Percentiles rank a stretch among this genome's conserved stretches.
These are phyloP conservation scores for Wickerhamiella qilinensis DNA, from an alignment of 805 yeast genomes.

Conservation along the genomic window DNA sequence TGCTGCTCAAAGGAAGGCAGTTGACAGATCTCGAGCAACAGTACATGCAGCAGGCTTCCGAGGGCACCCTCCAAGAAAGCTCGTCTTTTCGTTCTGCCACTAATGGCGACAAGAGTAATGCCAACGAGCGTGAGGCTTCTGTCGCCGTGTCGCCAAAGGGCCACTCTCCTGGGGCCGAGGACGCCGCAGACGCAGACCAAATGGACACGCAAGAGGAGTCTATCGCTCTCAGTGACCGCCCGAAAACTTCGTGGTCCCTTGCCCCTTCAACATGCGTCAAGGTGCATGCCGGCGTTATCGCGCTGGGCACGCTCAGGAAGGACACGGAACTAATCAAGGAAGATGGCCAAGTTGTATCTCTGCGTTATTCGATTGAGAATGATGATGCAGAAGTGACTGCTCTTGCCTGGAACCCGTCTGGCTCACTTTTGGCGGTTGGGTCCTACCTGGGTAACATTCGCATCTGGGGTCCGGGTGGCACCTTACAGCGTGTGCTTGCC, in stretches of 20 bases:
- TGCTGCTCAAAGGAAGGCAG: conserved; percentile 75
- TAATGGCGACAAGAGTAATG: too few species aligned
- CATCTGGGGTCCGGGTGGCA: conserved; percentile 64
- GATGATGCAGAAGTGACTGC: conserved; percentile 5
- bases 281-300: conserved; percentile 1
- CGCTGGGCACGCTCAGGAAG: conserved; percentile 8
- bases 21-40: conserved; percentile 46
- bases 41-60: neutral
- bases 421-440: conserved; percentile 37
- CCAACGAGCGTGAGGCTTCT: too few species aligned
- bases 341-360: neutral
- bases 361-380: neutral
- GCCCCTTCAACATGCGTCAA: neutral
- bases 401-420: conserved; percentile 5
- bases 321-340: neutral
- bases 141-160: too few species aligned
- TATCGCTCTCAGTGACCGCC: too few species aligned
- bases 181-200: too few species aligned
- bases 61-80: neutral
- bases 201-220: too few species aligned
- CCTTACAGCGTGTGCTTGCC: conserved; percentile 32
- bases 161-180: too few species aligned
- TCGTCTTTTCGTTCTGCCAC: too few species aligned
- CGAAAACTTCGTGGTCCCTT: neutral
- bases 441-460: conserved; percentile 57